Evolutionary conservation across 805 yeast genomes (phyloP), one percentile per base, ranked within the genome.

Genomic region (Barnettozyma sp.): DNA sequence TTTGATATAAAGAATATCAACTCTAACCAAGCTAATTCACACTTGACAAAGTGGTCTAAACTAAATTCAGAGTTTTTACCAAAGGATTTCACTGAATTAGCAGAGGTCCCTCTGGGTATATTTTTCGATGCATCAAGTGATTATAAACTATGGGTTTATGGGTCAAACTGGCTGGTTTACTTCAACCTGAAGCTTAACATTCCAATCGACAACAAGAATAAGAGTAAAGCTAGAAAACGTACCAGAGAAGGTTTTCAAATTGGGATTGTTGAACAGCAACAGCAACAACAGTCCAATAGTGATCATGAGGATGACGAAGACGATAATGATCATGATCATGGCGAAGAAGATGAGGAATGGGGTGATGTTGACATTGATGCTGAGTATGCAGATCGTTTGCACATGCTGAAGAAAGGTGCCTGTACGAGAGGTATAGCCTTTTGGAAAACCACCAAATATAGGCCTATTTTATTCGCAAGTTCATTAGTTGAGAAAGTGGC

Each of bases 121-220:
- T 84, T 82, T 52, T 52, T 56, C 12, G 76, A 75, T 35, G 56
- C 55, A 8, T 51, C 55, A 4, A 58, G 60, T 22, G 45, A 59
- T 2, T 50, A 61, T 22, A 66, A 73, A 38, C 62, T 82, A 12
- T 90, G 96, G 96, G 59, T 86, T n/a, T 87, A 84, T 73, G 94
- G 96, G 2, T 68, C 82, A 15, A 73, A 73, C 34, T 90, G 95
- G 94, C 46, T 88, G 12, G 72, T 81, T 4, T 82, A 72, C 55
- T 70, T 90, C 33, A 90, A 90, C 56, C 59, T 83, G 44, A 56
- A 68, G 7, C 54, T 66, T 35, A 73, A 80, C 49, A 56, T 78
- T 34, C 81, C 84, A 11, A 57, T 68, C 35, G 56, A 44, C 24
- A 55, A 46, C 26, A 40, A 41, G 27, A 58, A 50, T 50, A 44